A percentile compares a stretch with the other conserved stretches of the same genome.
phyloP scores from a whole-genome alignment of 2,329 filamentous ascomycete species.

The Chrysoporthe puriensis region DNA sequence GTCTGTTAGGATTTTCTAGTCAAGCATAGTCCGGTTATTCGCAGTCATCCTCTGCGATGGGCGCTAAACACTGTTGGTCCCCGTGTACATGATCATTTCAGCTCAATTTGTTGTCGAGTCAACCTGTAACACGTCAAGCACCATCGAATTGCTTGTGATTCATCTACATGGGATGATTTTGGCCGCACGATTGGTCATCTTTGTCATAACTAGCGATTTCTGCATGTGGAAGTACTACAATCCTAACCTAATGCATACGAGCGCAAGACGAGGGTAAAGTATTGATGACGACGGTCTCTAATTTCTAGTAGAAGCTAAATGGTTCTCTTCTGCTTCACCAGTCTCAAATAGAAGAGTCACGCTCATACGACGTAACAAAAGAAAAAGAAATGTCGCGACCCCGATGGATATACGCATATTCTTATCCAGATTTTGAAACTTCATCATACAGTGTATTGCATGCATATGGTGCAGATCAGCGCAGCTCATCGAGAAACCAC shows the following conservation, averaged over 20 bases:
- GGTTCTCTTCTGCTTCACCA: neutral
- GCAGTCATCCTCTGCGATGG: too few relatives aligned
- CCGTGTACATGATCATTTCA: neutral
- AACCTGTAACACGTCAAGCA: too few relatives aligned
- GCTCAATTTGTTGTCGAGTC: neutral
- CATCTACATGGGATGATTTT: neutral
- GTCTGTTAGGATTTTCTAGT: too few relatives aligned
- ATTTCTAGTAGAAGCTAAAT: neutral
- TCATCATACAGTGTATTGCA: neutral
- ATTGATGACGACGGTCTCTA: neutral
- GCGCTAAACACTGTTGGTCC: too few relatives aligned
- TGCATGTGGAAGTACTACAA: neutral
- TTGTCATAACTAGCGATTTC: neutral
- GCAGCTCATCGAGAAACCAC: neutral
- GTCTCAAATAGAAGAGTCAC: neutral
- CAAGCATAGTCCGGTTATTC: too few relatives aligned
- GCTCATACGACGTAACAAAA: neutral
- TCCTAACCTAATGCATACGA: neutral
- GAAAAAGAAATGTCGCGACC: neutral
- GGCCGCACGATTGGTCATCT: neutral
- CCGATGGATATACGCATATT: neutral
- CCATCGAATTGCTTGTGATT: neutral
- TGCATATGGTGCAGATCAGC: neutral
- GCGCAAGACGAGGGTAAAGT: neutral
- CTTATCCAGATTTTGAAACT: neutral